Percentiles rank a stretch among this genome's conserved stretches.
Evolutionary conservation across 2,329 filamentous ascomycete species (phyloP).

Genomic region (Coniochaeta hoffmannii): DNA sequence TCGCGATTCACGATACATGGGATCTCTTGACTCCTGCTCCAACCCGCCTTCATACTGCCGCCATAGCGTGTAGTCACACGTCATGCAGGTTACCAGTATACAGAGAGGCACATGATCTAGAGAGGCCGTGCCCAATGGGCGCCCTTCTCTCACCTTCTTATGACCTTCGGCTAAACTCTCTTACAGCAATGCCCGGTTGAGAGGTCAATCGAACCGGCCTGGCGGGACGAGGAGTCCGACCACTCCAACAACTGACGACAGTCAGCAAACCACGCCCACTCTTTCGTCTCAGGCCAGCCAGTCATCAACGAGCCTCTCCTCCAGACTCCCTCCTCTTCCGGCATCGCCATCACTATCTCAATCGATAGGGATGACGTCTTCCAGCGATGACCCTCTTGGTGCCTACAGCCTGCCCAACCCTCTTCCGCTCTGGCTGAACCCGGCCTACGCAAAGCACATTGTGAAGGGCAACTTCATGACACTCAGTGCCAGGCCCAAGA

Average conservation of each 20-base stretch:
- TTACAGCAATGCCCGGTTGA: slow-evolving; percentile 17
- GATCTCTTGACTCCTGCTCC: not conserved
- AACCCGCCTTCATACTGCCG: not conserved
- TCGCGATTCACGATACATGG: not conserved
- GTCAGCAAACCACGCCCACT: slow-evolving; percentile 10
- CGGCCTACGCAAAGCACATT: slow-evolving; percentile 64
- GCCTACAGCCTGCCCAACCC: slow-evolving; percentile 26
- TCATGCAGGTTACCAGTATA: not conserved
- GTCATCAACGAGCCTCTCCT: slow-evolving; percentile 12
- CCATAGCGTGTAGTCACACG: not conserved
- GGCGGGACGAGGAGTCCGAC: slow-evolving; percentile 13
- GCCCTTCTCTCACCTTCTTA: not conserved
- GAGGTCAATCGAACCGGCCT: slow-evolving; percentile 16
- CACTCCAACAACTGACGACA: slow-evolving; percentile 14
- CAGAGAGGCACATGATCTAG: not conserved
- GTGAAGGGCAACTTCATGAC: slow-evolving; percentile 92
- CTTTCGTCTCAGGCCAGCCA: slow-evolving; percentile 11
- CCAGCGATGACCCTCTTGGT: slow-evolving; percentile 22
- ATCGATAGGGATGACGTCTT: slow-evolving; percentile 16
- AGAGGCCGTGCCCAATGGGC: not conserved
- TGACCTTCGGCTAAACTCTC: slow-evolving; percentile 1
- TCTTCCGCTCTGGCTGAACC: slow-evolving; percentile 57
- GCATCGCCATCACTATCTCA: slow-evolving; percentile 17
- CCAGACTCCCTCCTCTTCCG: slow-evolving; percentile 14
- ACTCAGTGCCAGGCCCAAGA: slow-evolving; percentile 72